These are phyloP conservation scores for Solanum bukasovii DNA, from an alignment of 257 asterid species.

Conservation along the genomic window DNA sequence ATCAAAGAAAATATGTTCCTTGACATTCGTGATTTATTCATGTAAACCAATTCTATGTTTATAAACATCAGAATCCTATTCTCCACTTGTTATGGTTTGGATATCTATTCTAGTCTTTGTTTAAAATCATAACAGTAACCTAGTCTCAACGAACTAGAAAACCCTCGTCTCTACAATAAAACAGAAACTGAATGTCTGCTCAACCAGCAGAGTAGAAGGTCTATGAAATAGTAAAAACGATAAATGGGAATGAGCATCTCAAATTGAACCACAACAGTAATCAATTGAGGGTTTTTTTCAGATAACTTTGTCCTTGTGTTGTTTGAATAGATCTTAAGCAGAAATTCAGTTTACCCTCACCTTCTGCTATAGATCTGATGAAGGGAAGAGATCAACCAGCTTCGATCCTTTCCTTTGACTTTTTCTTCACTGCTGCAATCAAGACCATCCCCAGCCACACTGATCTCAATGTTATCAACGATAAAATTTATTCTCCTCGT, in stretches of 20 bases:
- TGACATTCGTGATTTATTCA: background rate
- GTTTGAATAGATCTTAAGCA: constrained; percentile 7
- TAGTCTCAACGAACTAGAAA: background rate
- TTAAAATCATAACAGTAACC: background rate
- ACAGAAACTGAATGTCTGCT: background rate
- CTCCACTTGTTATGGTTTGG: background rate
- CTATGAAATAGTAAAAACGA: background rate
- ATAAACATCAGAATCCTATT: background rate
- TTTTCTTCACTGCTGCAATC: constrained; percentile 35
- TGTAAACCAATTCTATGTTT: background rate
- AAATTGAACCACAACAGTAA: background rate
- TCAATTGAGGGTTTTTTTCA: background rate
- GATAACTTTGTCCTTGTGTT: background rate
- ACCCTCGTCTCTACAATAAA: background rate
- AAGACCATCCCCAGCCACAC: constrained; percentile 32
- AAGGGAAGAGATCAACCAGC: constrained; percentile 90
- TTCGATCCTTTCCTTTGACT: constrained; percentile 76
- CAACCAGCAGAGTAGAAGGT: background rate
- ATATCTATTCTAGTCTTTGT: background rate
- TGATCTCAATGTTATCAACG: constrained; percentile 54
- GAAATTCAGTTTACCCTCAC: constrained; percentile 30
- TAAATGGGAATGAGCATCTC: background rate
- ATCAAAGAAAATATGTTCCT: background rate
- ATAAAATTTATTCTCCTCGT: constrained; percentile 86
- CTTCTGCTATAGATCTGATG: constrained; percentile 99